These are phyloP conservation scores for Cucumis sativus DNA, from an alignment of 306 rosid species.

Conservation along the genomic window DNA sequence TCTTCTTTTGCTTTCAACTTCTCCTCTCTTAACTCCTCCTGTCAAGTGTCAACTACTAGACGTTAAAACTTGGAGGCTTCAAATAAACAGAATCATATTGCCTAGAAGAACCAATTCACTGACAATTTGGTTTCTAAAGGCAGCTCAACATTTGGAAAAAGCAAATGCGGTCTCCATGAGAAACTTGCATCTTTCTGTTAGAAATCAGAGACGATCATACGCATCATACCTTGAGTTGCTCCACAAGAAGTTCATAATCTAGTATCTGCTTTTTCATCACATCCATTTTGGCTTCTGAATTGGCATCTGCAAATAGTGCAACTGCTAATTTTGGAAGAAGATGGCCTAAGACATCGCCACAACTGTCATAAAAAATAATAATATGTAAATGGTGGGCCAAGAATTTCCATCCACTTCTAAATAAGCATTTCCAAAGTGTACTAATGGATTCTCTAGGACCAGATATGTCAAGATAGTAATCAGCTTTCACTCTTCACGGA, in stretches of 20 bases:
- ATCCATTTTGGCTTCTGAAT: conserved; percentile 27
- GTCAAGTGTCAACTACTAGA: conserved; percentile 26
- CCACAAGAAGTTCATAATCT: conserved; percentile 58
- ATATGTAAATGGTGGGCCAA: not conserved
- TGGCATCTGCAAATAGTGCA: conserved; percentile 23
- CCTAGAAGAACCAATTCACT: not conserved
- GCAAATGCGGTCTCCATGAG: not conserved
- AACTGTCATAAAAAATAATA: conserved; percentile 23
- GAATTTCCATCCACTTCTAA: not conserved
- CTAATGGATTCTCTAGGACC: conserved; percentile 11
- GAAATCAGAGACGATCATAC: not conserved
- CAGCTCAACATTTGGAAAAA: not conserved
- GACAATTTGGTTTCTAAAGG: not conserved
- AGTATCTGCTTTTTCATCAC: conserved; percentile 30
- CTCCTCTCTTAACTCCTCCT: conserved; percentile 73
- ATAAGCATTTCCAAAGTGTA: not conserved
- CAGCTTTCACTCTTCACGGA: not conserved
- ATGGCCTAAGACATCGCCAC: conserved; percentile 39
- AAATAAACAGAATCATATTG: conserved; percentile 13
- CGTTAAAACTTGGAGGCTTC: conserved; percentile 2
- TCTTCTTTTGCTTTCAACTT: conserved; percentile 81
- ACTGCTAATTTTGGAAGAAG: conserved; percentile 32
- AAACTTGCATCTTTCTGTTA: not conserved
- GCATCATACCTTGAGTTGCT: conserved; percentile 63
- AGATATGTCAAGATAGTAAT: not conserved